Base-by-base conservation (phyloP, 192 early-diverging fungal species). In the Funneliformis mosseae region DNA sequence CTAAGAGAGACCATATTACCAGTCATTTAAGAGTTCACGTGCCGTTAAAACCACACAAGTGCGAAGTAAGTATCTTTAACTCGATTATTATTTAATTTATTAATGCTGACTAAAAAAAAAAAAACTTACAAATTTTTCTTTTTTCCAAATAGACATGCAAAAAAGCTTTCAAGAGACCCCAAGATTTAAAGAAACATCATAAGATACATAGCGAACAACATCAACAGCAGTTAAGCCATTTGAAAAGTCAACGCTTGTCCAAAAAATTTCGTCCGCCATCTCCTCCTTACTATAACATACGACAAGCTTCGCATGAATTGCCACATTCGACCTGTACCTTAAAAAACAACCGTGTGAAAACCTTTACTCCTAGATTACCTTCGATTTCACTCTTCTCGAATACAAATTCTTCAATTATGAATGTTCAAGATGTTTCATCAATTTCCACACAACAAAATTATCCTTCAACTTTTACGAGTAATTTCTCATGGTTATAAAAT, bases 1-100 rank as follows among this genome's bases (percentile, higher is more conserved):
- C 87, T 33, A 99, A 99, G 89, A 87, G 97, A 80, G 97, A 99
- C 84, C 97, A 99, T 84, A 94, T 98, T 72, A 99, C 97, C n/a
- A 94, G 92, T 18, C 97, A 99, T 82, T 84, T 98, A 79, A 88
- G 96, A 73, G 93, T 97, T 55, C 97, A 99, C 83, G 92, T 99
- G 9, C 91, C 95, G 12, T 90, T 96, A 27, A 97, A 97, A 85
- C 97, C 97, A 10, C 91, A 96, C 85, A 85, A 84, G 39, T 99
- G 97, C 84, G 79, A 82, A 67, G 94, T 94, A 88, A n/a, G 9
- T 70, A 42, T 43, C 4, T 70, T 41, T 3, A 66, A 28, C 10
- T 28, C 28, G n/a, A n/a, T 59, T 59, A 59, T 59, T 59, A 9
- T 59, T 59, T 59, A 18, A 9, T 59, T 9, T 0, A 8, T 59